phyloP scores from a whole-genome alignment of 2,329 filamentous ascomycete genomes.

The Phaeosphaeria sp. region DNA sequence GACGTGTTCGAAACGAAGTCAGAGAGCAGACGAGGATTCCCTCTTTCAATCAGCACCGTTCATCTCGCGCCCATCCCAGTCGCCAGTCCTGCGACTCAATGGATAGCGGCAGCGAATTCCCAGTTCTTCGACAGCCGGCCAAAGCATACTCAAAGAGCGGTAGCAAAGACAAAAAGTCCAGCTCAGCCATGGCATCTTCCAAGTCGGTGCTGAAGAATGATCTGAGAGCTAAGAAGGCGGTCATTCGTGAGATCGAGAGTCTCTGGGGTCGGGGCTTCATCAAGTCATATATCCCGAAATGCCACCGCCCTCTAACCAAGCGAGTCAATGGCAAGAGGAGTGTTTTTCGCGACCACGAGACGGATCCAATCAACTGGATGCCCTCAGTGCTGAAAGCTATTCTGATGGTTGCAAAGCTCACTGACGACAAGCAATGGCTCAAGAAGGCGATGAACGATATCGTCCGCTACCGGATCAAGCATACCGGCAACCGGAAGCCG shows the following conservation, averaged over 20 bases:
- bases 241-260: slow-evolving; percentile 34
- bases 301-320: slow-evolving; percentile 36
- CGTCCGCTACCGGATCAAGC: slow-evolving; percentile 37
- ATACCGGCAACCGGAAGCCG: slow-evolving; percentile 41
- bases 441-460: slow-evolving; percentile 35
- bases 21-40: not conserved
- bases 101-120: not conserved
- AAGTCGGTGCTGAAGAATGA: slow-evolving; percentile 37
- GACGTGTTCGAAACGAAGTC: not conserved
- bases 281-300: slow-evolving; percentile 36
- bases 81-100: not conserved
- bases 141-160: slow-evolving; percentile 7
- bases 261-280: slow-evolving; percentile 40
- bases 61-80: not conserved
- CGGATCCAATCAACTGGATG: slow-evolving; percentile 38
- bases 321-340: slow-evolving; percentile 20
- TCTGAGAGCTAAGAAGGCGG: slow-evolving; percentile 26
- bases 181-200: slow-evolving; percentile 18
- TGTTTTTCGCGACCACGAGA: slow-evolving; percentile 29
- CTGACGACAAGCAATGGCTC: slow-evolving; percentile 26
- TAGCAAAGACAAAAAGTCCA: slow-evolving; percentile 22
- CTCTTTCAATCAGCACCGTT: not conserved
- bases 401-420: slow-evolving; percentile 31
- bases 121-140: slow-evolving; percentile 1
- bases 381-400: slow-evolving; percentile 37